A percentile compares a stretch with the other conserved stretches of the same genome.
These are phyloP conservation scores for Cladosporium cucumerinum DNA, from an alignment of 2,329 filamentous ascomycete species.

Conservation along the genomic window DNA sequence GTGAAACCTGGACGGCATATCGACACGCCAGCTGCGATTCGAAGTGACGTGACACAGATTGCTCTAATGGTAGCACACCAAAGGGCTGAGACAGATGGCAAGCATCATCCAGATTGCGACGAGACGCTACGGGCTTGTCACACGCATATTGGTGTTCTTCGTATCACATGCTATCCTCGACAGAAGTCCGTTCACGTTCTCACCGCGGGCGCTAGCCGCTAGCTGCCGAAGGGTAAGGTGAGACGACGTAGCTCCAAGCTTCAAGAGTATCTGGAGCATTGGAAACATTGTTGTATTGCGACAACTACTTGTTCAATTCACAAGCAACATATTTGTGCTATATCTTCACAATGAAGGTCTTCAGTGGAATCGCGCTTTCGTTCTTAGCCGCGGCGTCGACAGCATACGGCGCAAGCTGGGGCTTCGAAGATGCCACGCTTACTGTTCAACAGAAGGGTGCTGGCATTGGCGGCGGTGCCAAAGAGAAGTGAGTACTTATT, in stretches of 20 bases:
- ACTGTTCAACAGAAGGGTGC: conserved; percentile 60
- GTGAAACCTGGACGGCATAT: neutral
- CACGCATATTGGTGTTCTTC: conserved; percentile 6
- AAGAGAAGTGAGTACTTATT: conserved; percentile 52
- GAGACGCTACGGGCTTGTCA: neutral
- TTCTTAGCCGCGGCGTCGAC: conserved; percentile 30
- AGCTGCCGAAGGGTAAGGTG: conserved; percentile 7
- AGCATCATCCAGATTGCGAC: neutral
- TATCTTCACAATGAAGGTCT: conserved; percentile 28
- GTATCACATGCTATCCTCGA: conserved; percentile 11
- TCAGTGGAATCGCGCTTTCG: conserved; percentile 21
- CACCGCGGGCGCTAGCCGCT: conserved; percentile 7
- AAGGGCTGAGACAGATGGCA: neutral
- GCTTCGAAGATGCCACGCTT: conserved; percentile 69
- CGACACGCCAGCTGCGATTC: neutral
- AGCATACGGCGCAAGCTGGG: conserved; percentile 58
- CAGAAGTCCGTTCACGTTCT: conserved; percentile 8
- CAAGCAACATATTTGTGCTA: neutral
- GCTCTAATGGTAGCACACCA: neutral
- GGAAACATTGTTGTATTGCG: neutral
- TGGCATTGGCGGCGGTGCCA: conserved; percentile 49
- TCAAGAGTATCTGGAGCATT: conserved; percentile 4
- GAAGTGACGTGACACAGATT: neutral
- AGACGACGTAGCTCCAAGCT: conserved; percentile 17
- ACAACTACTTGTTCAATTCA: neutral